Conservation (phyloP, 2,329 filamentous ascomycete species). For the Tolypocladium pustulatum region DNA sequence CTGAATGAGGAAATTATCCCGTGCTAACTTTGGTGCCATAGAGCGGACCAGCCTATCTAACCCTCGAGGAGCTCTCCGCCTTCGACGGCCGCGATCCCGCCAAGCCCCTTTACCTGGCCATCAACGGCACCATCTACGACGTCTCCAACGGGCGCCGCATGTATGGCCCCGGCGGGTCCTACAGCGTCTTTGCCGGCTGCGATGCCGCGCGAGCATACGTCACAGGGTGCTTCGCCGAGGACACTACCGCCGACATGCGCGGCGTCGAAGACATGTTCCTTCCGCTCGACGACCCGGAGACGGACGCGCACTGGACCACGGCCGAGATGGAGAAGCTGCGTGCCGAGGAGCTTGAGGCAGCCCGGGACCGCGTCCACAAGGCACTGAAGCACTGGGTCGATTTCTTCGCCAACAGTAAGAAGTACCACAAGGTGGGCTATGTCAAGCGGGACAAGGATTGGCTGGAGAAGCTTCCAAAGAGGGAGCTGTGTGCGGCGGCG, state of each 20-base stretch:
- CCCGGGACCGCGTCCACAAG: constrained; percentile 53
- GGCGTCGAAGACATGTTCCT: constrained; percentile 83
- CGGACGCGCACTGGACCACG: constrained; percentile 48
- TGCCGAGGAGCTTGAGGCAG: constrained; percentile 53
- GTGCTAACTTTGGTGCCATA: constrained; percentile 11
- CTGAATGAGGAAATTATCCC: neutral
- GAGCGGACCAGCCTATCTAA: constrained; percentile 57
- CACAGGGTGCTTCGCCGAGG: constrained; percentile 83
- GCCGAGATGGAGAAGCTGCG: constrained; percentile 42
- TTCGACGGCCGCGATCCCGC: constrained; percentile 69
- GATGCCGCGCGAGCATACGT: constrained; percentile 86
- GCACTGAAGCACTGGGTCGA: constrained; percentile 70
- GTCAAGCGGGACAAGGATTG: constrained; percentile 53
- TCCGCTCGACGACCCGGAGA: constrained; percentile 48
- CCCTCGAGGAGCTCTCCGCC: constrained; percentile 58
- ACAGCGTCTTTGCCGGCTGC: constrained; percentile 75
- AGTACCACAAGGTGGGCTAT: constrained; percentile 72
- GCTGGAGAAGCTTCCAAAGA: constrained; percentile 50
- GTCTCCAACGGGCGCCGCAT: constrained; percentile 57
- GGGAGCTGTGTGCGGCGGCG: constrained; percentile 61
- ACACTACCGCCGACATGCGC: constrained; percentile 72
- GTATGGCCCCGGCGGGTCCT: constrained; percentile 78
- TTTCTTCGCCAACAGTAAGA: constrained; percentile 70
- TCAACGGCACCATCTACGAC: constrained; percentile 82
- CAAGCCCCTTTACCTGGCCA: constrained; percentile 79